These are phyloP conservation scores for Epichloe gansuensis DNA, from an alignment of 2,329 filamentous ascomycete species.

Conservation along the genomic window DNA sequence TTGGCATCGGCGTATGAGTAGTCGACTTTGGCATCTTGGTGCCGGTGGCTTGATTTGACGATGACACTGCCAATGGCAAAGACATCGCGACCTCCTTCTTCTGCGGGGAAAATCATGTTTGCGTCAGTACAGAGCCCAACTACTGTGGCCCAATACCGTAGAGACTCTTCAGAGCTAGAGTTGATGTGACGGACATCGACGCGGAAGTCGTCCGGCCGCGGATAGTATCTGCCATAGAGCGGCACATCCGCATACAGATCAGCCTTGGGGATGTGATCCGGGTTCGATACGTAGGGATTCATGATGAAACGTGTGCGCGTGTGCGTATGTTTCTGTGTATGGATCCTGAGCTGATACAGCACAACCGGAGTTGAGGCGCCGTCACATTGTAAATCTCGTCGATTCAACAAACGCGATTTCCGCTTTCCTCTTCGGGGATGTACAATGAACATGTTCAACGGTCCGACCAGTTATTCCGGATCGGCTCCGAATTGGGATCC, in stretches of 20 bases:
- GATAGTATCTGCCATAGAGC: background rate
- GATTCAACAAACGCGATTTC: too few relatives aligned
- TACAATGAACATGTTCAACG: too few relatives aligned
- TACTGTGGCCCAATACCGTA: slow-evolving; percentile 22
- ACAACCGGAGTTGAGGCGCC: too few relatives aligned
- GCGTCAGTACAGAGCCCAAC: slow-evolving; percentile 18
- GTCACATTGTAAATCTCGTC: too few relatives aligned
- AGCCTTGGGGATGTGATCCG: background rate
- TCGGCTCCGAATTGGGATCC: too few relatives aligned
- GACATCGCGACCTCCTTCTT: slow-evolving; percentile 24
- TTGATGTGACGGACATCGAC: slow-evolving; percentile 12
- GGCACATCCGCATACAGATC: background rate
- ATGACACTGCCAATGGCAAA: slow-evolving; percentile 29
- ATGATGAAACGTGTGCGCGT: background rate
- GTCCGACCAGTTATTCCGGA: too few relatives aligned
- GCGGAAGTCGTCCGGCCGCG: slow-evolving; percentile 1
- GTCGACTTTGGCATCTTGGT: slow-evolving; percentile 13
- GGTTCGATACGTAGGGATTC: background rate
- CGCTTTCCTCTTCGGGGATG: too few relatives aligned
- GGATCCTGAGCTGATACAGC: too few relatives aligned
- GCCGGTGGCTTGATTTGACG: slow-evolving; percentile 25
- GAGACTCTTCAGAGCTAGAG: slow-evolving; percentile 12
- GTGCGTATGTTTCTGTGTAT: too few relatives aligned
- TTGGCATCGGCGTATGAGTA: slow-evolving; percentile 30
- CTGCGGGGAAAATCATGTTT: slow-evolving; percentile 14